These are phyloP conservation scores for maize (Zea mays) DNA, from an alignment of 176 grass and related monocot species.

Conservation along the genomic window DNA sequence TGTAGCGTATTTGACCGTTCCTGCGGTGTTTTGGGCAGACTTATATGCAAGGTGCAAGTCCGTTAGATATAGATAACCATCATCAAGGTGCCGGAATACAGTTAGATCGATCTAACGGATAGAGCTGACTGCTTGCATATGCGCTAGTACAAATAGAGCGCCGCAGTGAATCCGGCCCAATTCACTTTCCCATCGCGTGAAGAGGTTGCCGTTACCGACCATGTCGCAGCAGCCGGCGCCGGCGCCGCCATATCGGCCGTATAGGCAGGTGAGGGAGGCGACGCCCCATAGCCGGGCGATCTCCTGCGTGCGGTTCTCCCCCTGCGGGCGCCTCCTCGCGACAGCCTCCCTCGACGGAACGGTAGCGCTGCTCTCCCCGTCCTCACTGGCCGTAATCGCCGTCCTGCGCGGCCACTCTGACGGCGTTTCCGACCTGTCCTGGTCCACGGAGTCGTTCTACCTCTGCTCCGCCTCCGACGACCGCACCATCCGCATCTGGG, in stretches of 20 bases:
- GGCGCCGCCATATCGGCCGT: constrained; percentile 54
- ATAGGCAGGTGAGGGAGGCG: constrained; percentile 51
- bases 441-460: constrained; percentile 85
- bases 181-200: too few relatives aligned
- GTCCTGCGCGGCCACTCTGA: constrained; percentile 62
- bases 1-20: too few relatives aligned
- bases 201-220: neutral
- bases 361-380: constrained; percentile 63
- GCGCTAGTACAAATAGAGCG: too few relatives aligned
- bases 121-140: too few relatives aligned
- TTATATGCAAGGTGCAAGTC: too few relatives aligned
- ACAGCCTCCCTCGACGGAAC: constrained; percentile 86
- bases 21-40: too few relatives aligned
- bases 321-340: constrained; percentile 76
- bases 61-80: too few relatives aligned
- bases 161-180: too few relatives aligned
- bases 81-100: too few relatives aligned
- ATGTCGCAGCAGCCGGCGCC: constrained; percentile 42
- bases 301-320: constrained; percentile 92
- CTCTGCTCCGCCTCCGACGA: constrained; percentile 93
- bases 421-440: constrained; percentile 81
- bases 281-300: constrained; percentile 62
- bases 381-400: constrained; percentile 53
- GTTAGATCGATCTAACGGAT: too few relatives aligned
- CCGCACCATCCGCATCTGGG: constrained; percentile 74